Evolutionary conservation across 2,329 filamentous ascomycete genomes (phyloP).

Genomic region (Verticillium isaacii): DNA sequence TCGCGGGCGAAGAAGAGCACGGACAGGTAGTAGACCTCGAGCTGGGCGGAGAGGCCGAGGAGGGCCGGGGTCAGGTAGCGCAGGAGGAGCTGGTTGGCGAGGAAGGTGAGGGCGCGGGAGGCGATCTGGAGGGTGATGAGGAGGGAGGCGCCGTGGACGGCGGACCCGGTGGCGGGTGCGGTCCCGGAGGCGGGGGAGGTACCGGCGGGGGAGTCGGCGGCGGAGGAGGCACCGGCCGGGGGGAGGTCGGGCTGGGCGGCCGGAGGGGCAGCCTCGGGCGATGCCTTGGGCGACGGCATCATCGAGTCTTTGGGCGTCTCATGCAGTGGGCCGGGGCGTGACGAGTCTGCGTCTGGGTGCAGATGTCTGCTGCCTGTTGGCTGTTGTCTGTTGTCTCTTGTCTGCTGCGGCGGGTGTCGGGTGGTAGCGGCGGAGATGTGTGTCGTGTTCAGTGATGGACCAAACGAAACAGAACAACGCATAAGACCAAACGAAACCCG

Average conservation of each 20-base stretch:
- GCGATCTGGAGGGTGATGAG: constrained; percentile 83
- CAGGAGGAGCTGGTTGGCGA: constrained; percentile 85
- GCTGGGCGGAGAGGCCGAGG: constrained; percentile 79
- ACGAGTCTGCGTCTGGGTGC: neutral
- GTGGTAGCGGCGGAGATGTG: neutral
- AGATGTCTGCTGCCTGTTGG: neutral
- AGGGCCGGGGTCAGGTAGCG: constrained; percentile 82
- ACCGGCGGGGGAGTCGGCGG: too few species aligned
- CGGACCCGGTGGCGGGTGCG: neutral
- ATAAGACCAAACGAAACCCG: too few species aligned
- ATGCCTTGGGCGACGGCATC: constrained; percentile 2
- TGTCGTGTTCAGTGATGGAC: neutral
- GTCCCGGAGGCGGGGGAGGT: constrained; percentile 9
- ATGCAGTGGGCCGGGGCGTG: neutral
- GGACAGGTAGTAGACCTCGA: constrained; percentile 89
- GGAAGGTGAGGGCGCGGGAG: constrained; percentile 85
- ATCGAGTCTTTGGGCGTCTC: neutral
- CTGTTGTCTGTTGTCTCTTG: neutral
- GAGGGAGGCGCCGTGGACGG: constrained; percentile 70
- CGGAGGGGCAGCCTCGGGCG: neutral
- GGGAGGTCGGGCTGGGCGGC: neutral
- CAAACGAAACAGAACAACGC: neutral
- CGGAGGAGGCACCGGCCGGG: neutral
- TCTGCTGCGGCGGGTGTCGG: neutral
- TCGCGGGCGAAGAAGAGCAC: constrained; percentile 95